phyloP scores from a whole-genome alignment of 495 filamentous ascomycete genomes.

The Xanthoparmelia taractica region DNA sequence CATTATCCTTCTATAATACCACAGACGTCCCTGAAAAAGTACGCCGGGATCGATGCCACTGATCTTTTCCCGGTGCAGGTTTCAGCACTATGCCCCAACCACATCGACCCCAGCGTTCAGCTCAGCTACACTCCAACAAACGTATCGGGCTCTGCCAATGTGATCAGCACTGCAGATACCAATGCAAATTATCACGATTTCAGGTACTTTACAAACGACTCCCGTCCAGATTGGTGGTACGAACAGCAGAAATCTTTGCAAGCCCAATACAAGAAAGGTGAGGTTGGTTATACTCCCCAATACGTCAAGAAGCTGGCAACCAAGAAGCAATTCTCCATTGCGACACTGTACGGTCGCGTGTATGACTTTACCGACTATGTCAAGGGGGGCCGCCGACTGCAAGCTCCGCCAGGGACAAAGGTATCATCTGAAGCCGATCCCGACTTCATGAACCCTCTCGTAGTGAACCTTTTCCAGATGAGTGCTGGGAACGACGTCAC shows the following conservation, averaged over 20 bases:
- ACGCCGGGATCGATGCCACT: constrained; percentile 80
- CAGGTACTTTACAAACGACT: constrained; percentile 72
- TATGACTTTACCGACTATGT: constrained; percentile 90
- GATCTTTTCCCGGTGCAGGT: constrained; percentile 91
- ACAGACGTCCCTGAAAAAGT: constrained; percentile 58
- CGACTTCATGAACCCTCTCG: constrained; percentile 74
- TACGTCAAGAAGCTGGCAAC: constrained; percentile 64
- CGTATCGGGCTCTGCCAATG: constrained; percentile 52
- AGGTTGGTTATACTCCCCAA: constrained; percentile 72
- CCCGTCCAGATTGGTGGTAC: constrained; percentile 80
- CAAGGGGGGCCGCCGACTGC: constrained; percentile 60
- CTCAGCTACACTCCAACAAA: constrained; percentile 78
- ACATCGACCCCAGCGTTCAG: constrained; percentile 61
- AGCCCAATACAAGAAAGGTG: constrained; percentile 75
- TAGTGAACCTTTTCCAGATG: constrained; percentile 70
- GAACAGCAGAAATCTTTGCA: constrained; percentile 75
- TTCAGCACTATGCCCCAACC: constrained; percentile 74
- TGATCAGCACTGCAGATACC: constrained; percentile 58
- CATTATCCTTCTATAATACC: constrained; percentile 77
- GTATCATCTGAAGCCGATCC: constrained; percentile 46
- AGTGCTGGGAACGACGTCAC: constrained; percentile 73
- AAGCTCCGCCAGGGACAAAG: constrained; percentile 44
- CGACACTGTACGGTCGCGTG: constrained; percentile 68
- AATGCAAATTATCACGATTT: constrained; percentile 90
- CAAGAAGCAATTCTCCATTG: constrained; percentile 59